Conservation (phyloP, 208 protist genomes). For the Leishmania amazonensis region DNA sequence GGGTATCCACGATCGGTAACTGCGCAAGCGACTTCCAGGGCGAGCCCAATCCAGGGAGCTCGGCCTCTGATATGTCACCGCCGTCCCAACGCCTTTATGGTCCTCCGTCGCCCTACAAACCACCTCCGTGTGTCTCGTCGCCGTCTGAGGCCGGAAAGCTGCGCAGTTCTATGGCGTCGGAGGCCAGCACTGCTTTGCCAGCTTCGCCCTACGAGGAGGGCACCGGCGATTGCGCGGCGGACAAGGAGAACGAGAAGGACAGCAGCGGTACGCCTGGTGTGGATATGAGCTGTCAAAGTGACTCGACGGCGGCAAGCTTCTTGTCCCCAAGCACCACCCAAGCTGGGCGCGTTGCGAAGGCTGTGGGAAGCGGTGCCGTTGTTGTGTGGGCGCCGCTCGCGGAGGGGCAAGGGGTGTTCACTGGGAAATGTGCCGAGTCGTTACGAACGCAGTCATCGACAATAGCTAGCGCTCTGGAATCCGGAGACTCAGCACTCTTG, state of each 20-base stretch:
- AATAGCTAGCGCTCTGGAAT: not conserved
- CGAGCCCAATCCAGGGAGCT: not conserved
- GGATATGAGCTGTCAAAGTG: not conserved
- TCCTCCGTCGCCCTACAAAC: constrained; percentile 6
- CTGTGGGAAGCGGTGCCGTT: constrained; percentile 25
- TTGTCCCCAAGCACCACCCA: not conserved
- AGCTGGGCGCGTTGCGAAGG: not conserved
- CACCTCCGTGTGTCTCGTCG: not conserved
- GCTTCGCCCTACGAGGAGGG: not conserved
- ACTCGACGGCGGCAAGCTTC: not conserved
- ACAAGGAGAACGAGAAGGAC: not conserved
- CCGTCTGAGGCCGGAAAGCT: not conserved
- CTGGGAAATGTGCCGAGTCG: not conserved
- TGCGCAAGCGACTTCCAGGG: too few species aligned
- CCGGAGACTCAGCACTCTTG: not conserved
- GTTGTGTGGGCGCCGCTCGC: constrained; percentile 9
- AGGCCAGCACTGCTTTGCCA: not conserved
- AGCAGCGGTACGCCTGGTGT: not conserved
- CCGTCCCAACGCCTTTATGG: not conserved
- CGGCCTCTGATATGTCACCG: not conserved
- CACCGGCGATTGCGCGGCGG: not conserved
- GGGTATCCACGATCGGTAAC: not conserved
- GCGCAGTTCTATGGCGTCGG: not conserved
- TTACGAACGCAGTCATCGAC: not conserved
- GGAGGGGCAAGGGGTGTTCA: not conserved